A percentile compares a stretch with the other conserved stretches of the same genome.
Conservation (phyloP, 2,329 filamentous ascomycete species). For the Aureobasidium melanogenum region DNA sequence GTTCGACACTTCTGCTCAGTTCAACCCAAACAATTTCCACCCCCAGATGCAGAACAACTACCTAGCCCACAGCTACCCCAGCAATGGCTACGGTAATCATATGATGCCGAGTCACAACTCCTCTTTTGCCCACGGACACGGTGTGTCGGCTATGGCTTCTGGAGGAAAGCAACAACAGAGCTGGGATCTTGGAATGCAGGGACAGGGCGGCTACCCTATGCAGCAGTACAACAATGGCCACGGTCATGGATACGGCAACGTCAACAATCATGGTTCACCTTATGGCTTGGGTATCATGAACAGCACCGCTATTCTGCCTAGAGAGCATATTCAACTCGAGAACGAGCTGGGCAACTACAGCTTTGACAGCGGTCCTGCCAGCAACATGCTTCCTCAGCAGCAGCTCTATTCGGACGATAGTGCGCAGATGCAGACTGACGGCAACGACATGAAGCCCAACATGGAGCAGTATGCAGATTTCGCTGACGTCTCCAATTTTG, state of each 20-base stretch:
- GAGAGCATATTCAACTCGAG: not conserved
- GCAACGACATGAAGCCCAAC: not conserved
- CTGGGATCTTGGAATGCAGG: not conserved
- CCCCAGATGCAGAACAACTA: not conserved
- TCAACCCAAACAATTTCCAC: not conserved
- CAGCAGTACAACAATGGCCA: not conserved
- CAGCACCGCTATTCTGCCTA: not conserved
- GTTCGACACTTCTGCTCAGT: not conserved
- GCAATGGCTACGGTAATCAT: not conserved
- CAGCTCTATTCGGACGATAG: not conserved
- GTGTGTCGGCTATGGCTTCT: not conserved
- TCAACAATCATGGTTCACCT: not conserved
- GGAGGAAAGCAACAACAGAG: not conserved
- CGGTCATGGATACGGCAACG: not conserved
- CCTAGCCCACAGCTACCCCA: not conserved
- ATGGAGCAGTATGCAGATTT: not conserved
- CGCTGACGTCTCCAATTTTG: not conserved
- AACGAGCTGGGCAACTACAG: not conserved
- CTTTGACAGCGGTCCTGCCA: not conserved
- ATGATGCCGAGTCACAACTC: not conserved
- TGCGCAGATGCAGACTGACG: not conserved
- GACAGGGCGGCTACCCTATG: not conserved
- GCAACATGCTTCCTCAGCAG: not conserved
- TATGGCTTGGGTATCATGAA: not conserved
- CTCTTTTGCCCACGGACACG: not conserved